A percentile compares a stretch with the other conserved stretches of the same genome.
Conservation (phyloP, 2,329 filamentous ascomycete genomes). For the Ceratocystiopsis minuta region DNA sequence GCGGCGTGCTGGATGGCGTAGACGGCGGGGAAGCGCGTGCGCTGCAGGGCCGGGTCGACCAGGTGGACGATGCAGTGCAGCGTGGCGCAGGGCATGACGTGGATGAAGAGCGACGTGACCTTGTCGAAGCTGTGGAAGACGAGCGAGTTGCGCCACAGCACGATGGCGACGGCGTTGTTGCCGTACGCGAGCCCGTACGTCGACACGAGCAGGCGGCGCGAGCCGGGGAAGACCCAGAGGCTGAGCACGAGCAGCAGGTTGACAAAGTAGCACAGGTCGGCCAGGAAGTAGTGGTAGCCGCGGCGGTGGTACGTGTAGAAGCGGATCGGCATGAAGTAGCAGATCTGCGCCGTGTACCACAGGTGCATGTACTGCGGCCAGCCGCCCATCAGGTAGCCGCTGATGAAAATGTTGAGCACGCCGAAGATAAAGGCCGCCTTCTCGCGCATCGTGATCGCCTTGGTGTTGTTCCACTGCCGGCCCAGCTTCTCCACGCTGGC, state of each 20-base stretch:
- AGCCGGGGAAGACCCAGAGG: constrained; percentile 79
- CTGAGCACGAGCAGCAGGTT: constrained; percentile 69
- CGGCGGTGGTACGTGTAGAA: constrained; percentile 80
- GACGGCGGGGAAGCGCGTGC: constrained; percentile 62
- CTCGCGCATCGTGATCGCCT: constrained; percentile 73
- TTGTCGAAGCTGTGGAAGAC: constrained; percentile 99
- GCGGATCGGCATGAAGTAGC: constrained; percentile 95
- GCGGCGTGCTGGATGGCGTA: constrained; percentile 56
- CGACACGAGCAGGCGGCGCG: constrained; percentile 80
- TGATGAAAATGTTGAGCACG: constrained; percentile 94
- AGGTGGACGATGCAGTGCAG: constrained; percentile 87
- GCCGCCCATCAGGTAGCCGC: constrained; percentile 80
- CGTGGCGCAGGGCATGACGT: constrained; percentile 94
- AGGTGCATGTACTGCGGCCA: constrained; percentile 72
- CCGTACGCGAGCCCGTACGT: constrained; percentile 86
- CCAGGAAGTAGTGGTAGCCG: constrained; percentile 92
- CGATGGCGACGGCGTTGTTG: constrained; percentile 93
- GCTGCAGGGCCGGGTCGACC: constrained; percentile 45
- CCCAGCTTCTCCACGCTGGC: constrained; percentile 75
- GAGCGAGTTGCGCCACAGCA: constrained; percentile 97
- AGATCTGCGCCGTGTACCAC: constrained; percentile 77
- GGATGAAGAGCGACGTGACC: constrained; percentile 94
- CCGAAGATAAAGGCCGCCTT: constrained; percentile 93
- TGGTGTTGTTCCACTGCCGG: constrained; percentile 74
- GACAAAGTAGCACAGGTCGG: constrained; percentile 96